Evolutionary conservation across 129 eudicot genomes (phyloP), one percentile per base, ranked within the genome.

Genomic region (Dittrichia graveolens): DNA sequence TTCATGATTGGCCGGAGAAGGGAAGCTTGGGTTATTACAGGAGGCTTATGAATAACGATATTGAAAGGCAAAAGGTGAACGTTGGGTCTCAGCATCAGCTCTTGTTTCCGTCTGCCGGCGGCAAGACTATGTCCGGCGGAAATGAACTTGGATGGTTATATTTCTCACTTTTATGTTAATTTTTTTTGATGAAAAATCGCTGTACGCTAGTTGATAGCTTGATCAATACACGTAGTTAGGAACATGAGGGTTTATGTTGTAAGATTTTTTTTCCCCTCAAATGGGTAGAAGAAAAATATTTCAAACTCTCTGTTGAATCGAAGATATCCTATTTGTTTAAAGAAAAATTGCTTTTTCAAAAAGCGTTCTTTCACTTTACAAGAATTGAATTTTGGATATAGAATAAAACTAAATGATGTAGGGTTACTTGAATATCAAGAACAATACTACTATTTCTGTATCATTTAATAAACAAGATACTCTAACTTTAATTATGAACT

Each of bases 121-220:
- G 97, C 76, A 72, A 74, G 61, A 76, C 91, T 12, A 74, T 84
- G 63, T 77, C 91, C 6, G 88, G 86, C 40, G 99, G 99, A 50
- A 94, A 94, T 67, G 97, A 94, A 44, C 87, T 90, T 48, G 99
- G 96, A 78, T 94, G 99, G 99, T 94, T 34, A 71, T 67, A 24
- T 73, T 45, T 46, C 37, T 50, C 60, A n/a, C 77, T 49, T 60
- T 50, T 64, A 15, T 66, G 31, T 38, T 74, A 35, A 69, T 41
- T 11, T 49, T 39, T 24, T 61, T 0, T 16, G 12, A 3, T 5
- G n/a, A n/a, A n/a, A 6, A 39, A 41, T 49, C 41, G 18, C 3
- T 49, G 7, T 16, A 24, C 34, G 3, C 15, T 44, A 44, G 15
- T 8, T 18, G 37, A 24, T 24, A 24, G 31, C 31, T 24, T 24